Conservation (phyloP, 257 asterid species). For the Nicotiana tomentosiformis region DNA sequence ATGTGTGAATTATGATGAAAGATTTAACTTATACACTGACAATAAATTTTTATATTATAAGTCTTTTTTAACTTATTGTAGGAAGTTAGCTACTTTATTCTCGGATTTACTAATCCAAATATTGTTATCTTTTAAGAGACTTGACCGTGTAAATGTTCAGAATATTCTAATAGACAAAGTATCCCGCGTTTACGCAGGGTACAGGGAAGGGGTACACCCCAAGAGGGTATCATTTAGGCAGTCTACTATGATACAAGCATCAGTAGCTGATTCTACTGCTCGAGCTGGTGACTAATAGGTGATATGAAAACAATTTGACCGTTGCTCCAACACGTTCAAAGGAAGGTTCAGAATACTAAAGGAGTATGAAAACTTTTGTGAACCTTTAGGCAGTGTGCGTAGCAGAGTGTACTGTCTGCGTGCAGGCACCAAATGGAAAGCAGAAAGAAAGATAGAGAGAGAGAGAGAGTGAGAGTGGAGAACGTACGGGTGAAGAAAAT, state of each 20-base stretch:
- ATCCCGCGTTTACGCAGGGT: too few species aligned
- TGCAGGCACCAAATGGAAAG: background rate
- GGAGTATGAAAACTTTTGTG: background rate
- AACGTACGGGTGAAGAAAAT: slow-evolving; percentile 74
- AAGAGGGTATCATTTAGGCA: too few species aligned
- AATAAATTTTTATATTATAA: background rate
- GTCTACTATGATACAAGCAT: too few species aligned
- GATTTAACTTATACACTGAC: background rate
- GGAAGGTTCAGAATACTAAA: background rate
- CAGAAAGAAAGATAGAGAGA: background rate
- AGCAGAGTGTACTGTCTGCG: background rate
- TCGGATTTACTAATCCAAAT: too few species aligned
- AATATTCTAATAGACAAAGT: too few species aligned
- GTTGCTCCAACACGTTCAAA: too few species aligned
- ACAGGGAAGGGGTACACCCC: too few species aligned
- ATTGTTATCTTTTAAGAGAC: too few species aligned
- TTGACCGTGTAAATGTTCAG: too few species aligned
- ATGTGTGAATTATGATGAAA: background rate
- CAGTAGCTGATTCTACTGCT: too few species aligned
- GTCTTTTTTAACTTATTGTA: background rate
- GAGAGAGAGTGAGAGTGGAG: slow-evolving; percentile 3
- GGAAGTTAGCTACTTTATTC: background rate
- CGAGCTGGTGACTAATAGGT: too few species aligned
- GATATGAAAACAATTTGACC: fast-evolving
- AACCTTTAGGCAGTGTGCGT: background rate